phyloP scores from a whole-genome alignment of 1,284 basidiomycete species.

The Somion occarium region DNA sequence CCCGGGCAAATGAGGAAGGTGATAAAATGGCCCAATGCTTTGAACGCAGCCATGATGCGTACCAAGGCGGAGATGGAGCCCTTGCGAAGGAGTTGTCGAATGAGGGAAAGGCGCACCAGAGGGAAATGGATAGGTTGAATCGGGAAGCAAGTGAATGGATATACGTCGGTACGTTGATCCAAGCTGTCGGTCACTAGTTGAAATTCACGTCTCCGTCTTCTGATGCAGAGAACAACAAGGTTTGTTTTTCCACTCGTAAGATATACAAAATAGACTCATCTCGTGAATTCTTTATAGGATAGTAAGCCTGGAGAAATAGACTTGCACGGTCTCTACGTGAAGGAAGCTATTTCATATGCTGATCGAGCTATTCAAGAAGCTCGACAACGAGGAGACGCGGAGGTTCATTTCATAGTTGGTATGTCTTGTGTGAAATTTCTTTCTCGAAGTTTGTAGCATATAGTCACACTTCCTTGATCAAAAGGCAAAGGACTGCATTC shows the following conservation, averaged over 20 bases:
- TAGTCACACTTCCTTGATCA: neutral
- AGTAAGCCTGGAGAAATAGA: conserved; percentile 76
- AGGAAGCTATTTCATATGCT: conserved; percentile 78
- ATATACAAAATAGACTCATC: too few species aligned
- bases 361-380: conserved; percentile 70
- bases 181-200: neutral
- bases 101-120: conserved; percentile 80
- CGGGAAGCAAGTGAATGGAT: conserved; percentile 89
- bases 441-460: too few species aligned
- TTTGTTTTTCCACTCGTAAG: conserved; percentile 26
- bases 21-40: conserved; percentile 70
- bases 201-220: neutral
- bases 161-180: conserved; percentile 54
- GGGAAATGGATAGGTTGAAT: conserved; percentile 79
- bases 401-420: conserved; percentile 88
- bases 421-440: too few species aligned
- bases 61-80: conserved; percentile 68
- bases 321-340: conserved; percentile 90
- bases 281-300: conserved; percentile 45
- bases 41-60: conserved; percentile 65
- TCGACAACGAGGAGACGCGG: conserved; percentile 56
- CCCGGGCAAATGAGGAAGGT: conserved; percentile 70
- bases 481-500: conserved; percentile 78
- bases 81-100: conserved; percentile 81
- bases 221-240: conserved; percentile 76